Percentiles rank a stretch among this genome's conserved stretches.
phyloP scores from a whole-genome alignment of 2,329 filamentous ascomycete genomes.

The Raffaelea deltoideospora region DNA sequence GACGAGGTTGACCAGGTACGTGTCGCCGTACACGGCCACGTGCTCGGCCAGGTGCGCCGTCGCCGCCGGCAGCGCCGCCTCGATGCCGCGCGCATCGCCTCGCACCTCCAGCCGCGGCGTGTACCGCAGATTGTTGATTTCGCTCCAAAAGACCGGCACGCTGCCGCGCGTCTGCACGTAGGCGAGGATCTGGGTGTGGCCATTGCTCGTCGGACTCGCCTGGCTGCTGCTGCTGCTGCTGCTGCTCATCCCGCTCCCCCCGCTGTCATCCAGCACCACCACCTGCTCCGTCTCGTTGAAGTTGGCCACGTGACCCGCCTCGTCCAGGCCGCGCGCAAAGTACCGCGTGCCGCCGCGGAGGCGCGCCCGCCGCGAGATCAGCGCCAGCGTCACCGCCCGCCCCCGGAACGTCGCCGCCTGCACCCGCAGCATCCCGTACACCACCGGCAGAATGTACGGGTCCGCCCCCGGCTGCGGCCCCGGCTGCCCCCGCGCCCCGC shows the following conservation, averaged over 20 bases:
- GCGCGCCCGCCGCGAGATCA: constrained; percentile 81
- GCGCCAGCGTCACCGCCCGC: constrained; percentile 65
- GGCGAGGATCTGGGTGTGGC: constrained; percentile 72
- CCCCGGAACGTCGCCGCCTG: constrained; percentile 73
- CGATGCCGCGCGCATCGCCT: constrained; percentile 69
- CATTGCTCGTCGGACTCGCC: constrained; percentile 5
- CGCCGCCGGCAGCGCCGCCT: constrained; percentile 64
- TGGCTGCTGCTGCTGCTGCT: constrained; percentile 47
- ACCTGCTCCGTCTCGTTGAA: constrained; percentile 98
- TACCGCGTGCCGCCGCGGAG: constrained; percentile 85
- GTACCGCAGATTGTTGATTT: constrained; percentile 87
- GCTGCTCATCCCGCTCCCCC: constrained; percentile 52
- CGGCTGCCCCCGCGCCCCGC: constrained; percentile 44
- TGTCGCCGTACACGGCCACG: constrained; percentile 85
- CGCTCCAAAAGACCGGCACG: constrained; percentile 90
- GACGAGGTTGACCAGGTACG: constrained; percentile 92
- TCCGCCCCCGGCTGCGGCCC: constrained; percentile 65
- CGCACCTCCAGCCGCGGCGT: constrained; percentile 81
- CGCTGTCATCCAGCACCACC: constrained; percentile 71
- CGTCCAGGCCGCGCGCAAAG: constrained; percentile 87
- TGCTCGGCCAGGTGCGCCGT: constrained; percentile 86
- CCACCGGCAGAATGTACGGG: constrained; percentile 86
- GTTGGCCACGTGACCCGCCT: constrained; percentile 89
- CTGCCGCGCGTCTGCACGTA: constrained; percentile 96
- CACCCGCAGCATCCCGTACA: constrained; percentile 93